Evolutionary conservation across 2,329 filamentous ascomycete genomes (phyloP), one percentile per base, ranked within the genome.

Genomic region (Cercospora sp.): DNA sequence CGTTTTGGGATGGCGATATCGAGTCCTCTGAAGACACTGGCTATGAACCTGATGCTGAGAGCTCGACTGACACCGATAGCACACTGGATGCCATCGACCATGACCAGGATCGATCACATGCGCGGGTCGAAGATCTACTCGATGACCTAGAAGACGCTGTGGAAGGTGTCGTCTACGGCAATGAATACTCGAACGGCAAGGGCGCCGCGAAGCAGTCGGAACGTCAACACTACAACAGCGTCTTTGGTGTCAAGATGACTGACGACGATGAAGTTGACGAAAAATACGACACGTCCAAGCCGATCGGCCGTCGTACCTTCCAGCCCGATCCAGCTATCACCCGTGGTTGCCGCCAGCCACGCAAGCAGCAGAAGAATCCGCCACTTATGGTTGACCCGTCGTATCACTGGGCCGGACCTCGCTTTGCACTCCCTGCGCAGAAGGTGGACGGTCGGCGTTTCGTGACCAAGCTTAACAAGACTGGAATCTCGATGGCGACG

Each of bases 341-440:
- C 20, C 61, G 61, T 36, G 61, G 61, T 20, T 55, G 26, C 20
- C 61, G 61, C 9, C n/a, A 36, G 9, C 16, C 48, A 30, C 61
- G 61, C 30, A 63, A 63, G 61, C 61, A 64, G 62, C 48, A 58
- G 31, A 57, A 45, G 33, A 48, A 63, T 6, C 60, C 60, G 18
- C 62, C 31, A 20, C 48, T 64, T 33, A 57, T 55, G 62, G 62
- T 64, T 13, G 62, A 64, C 20, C 48, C 62, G 8, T 13, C n/a
- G 23, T 30, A 58, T 16, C 51, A 57, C 28, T 55, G 48, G 31
- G 6, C 9, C 5, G 51, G 62, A 2, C 62, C 62, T 16, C 62
- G 62, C 18, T 64, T 64, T 5, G 62, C 51, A 16, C 48, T 36
- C 12, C 62, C 62, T 18, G 62, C 62, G 2, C 48, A 59, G 30